Evolutionary conservation across 2,329 filamentous ascomycete genomes (phyloP).

Genomic region (Rhexocercosporidium sp.): DNA sequence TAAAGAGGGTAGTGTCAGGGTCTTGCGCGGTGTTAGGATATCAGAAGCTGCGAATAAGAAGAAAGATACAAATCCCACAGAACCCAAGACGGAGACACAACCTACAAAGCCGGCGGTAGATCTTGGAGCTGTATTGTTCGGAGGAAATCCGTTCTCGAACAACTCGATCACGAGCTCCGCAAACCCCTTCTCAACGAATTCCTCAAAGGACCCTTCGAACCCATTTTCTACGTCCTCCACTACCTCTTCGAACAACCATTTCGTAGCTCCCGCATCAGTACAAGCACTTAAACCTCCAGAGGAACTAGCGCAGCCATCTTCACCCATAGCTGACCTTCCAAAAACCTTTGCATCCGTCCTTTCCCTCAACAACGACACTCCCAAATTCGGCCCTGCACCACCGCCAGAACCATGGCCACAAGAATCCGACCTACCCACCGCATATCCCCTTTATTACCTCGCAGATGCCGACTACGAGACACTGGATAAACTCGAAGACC

Average conservation of each 20-base stretch:
- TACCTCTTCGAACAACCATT: conserved; percentile 53
- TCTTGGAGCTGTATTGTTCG: conserved; percentile 74
- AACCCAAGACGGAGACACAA: conserved; percentile 36
- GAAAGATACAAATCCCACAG: conserved; percentile 41
- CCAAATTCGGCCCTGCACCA: conserved; percentile 40
- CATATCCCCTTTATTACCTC: conserved; percentile 80
- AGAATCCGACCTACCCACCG: conserved; percentile 63
- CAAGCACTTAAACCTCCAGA: conserved; percentile 43
- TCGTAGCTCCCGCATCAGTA: conserved; percentile 43
- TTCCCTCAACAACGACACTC: conserved; percentile 65
- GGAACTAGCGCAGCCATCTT: conserved; percentile 47
- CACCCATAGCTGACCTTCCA: conserved; percentile 48
- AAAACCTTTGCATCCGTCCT: conserved; percentile 77
- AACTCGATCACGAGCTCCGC: conserved; percentile 44
- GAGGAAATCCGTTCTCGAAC: conserved; percentile 56
- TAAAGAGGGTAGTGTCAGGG: conserved; percentile 81
- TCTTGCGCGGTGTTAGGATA: conserved; percentile 70
- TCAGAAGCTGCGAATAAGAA: conserved; percentile 30
- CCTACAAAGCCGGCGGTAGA: conserved; percentile 39
- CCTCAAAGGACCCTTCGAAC: conserved; percentile 9
- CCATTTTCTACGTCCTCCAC: conserved; percentile 48
- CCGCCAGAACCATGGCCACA: conserved; percentile 78
- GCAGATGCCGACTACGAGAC: conserved; percentile 92
- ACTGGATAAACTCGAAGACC: conserved; percentile 64
- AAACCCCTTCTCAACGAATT: conserved; percentile 65